Conservation (phyloP, 108 stramenopile genomes). For the Mayamaea pseudoterrestris region DNA sequence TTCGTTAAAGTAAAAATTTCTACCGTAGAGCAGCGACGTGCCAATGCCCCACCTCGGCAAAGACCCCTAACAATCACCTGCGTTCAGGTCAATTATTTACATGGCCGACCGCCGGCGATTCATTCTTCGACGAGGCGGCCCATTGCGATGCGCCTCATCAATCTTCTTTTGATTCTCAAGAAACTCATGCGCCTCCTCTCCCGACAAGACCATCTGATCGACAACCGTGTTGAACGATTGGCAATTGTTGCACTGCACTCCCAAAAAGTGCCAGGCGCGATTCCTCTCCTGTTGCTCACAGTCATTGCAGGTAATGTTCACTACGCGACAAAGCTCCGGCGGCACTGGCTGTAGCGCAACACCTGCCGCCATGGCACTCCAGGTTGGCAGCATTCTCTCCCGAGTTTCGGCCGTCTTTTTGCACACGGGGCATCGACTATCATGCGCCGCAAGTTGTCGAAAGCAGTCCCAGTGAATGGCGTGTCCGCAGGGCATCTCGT, state of each 20-base stretch:
- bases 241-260: conserved; percentile 60
- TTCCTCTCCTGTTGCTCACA: conserved; percentile 42
- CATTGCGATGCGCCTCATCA: background rate
- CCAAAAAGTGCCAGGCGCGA: conserved; percentile 74
- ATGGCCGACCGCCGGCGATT: background rate
- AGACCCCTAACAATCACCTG: too few species aligned
- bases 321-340: conserved; percentile 52
- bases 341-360: conserved; percentile 75
- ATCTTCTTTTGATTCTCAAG: conserved; percentile 20
- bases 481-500: conserved; percentile 78
- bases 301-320: conserved; percentile 69
- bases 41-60: too few species aligned
- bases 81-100: too few species aligned
- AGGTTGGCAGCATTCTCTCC: conserved; percentile 68
- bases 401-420: conserved; percentile 76
- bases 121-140: conserved; percentile 1
- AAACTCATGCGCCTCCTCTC: conserved; percentile 55
- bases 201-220: conserved; percentile 47
- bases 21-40: too few species aligned
- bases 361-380: conserved; percentile 68
- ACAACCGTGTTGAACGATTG: conserved; percentile 59
- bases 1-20: too few species aligned
- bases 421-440: conserved; percentile 74
- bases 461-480: conserved; percentile 73
- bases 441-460: conserved; percentile 50